A percentile compares a stretch with the other conserved stretches of the same genome.
These are phyloP conservation scores for Magnaporthiopsis incrustans DNA, from an alignment of 2,329 filamentous ascomycete genomes.

Conservation along the genomic window DNA sequence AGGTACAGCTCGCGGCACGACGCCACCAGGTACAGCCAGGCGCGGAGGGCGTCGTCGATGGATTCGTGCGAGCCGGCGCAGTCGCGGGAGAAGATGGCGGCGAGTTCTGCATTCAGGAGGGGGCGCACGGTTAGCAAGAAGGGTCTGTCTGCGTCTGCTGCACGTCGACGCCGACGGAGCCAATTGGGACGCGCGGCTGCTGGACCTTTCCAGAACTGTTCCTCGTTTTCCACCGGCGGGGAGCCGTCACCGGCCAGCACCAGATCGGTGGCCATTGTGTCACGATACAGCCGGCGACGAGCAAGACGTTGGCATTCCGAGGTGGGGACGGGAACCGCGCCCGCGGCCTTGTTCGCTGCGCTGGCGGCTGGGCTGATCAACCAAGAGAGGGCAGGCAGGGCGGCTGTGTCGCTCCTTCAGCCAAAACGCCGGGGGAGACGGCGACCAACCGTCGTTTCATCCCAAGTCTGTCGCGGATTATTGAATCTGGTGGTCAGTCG, in stretches of 20 bases:
- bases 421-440: neutral
- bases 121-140: neutral
- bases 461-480: neutral
- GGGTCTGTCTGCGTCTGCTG: too few species aligned
- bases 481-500: too few species aligned
- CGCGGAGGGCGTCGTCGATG: constrained; percentile 78
- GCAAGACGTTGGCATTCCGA: constrained; percentile 5
- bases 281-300: constrained; percentile 8
- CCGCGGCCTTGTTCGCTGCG: neutral
- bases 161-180: too few species aligned
- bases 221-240: constrained; percentile 65
- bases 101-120: constrained; percentile 32
- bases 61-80: constrained; percentile 42
- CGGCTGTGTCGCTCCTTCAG: neutral
- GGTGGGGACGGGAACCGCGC: neutral
- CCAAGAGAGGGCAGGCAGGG: neutral
- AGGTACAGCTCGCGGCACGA: constrained; percentile 69
- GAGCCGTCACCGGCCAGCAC: constrained; percentile 30
- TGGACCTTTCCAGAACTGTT: constrained; percentile 82
- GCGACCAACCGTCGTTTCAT: neutral
- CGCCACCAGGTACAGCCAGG: constrained; percentile 73
- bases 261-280: constrained; percentile 50
- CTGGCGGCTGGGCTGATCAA: neutral
- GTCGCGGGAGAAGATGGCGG: constrained; percentile 34
- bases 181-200: constrained; percentile 11